These are phyloP conservation scores for Fusarium sacchari DNA, from an alignment of 2,329 filamentous ascomycete genomes.

Conservation along the genomic window DNA sequence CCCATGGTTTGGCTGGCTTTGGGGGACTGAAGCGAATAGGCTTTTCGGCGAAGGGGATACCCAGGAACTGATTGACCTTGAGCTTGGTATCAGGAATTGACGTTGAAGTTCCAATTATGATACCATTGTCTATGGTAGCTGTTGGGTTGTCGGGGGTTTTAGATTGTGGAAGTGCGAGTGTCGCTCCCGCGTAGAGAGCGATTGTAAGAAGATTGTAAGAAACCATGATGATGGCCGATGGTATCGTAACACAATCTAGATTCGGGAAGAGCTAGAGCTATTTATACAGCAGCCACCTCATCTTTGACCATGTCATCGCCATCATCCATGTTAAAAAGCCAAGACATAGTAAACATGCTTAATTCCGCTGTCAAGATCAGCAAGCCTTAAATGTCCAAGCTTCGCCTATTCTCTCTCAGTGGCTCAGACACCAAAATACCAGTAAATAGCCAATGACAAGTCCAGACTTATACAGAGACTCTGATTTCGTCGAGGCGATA, in stretches of 20 bases:
- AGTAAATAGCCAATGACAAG: neutral
- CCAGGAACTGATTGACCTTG: slow-evolving; percentile 44
- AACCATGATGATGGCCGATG: slow-evolving; percentile 11
- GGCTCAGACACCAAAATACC: neutral
- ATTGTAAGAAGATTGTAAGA: neutral
- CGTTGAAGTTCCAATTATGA: slow-evolving; percentile 29
- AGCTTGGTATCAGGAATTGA: slow-evolving; percentile 22
- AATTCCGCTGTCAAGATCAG: neutral
- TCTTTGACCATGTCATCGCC: neutral
- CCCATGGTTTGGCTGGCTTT: slow-evolving; percentile 30
- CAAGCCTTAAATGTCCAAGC: neutral
- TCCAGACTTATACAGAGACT: neutral
- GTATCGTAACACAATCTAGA: neutral
- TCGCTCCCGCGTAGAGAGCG: neutral
- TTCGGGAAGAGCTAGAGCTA: neutral
- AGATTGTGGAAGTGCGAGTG: neutral
- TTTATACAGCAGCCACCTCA: neutral
- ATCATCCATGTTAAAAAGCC: too few species aligned
- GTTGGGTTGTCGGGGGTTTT: slow-evolving; percentile 10
- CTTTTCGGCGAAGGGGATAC: slow-evolving; percentile 45
- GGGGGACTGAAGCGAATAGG: slow-evolving; percentile 43
- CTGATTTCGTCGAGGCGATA: neutral
- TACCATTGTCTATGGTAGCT: slow-evolving; percentile 28
- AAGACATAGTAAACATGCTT: neutral
- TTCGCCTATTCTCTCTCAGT: neutral